These are phyloP conservation scores for Massarina eburnea DNA, from an alignment of 2,329 filamentous ascomycete genomes.

Conservation along the genomic window DNA sequence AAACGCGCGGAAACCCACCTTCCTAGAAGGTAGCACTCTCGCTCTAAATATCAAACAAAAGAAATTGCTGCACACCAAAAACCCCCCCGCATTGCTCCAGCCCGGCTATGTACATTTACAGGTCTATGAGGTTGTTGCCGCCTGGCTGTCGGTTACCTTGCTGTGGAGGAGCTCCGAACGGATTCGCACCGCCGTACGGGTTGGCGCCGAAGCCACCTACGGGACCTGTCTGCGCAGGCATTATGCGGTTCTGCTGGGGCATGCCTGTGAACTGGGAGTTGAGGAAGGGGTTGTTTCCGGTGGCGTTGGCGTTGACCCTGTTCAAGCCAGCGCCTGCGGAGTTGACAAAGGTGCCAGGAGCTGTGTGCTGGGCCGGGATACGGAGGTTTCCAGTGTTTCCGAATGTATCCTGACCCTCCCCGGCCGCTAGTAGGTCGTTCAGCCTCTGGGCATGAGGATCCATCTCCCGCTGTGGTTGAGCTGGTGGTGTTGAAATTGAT, in stretches of 20 bases:
- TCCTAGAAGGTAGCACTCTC: slow-evolving; percentile 9
- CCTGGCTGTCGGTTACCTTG: slow-evolving; percentile 48
- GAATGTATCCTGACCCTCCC: slow-evolving; percentile 95
- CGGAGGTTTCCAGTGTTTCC: slow-evolving; percentile 95
- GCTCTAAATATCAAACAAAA: slow-evolving; percentile 25
- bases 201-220: slow-evolving; percentile 45
- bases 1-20: slow-evolving; percentile 4
- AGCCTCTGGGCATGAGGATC: slow-evolving; percentile 71
- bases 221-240: slow-evolving; percentile 56
- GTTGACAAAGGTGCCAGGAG: slow-evolving; percentile 95
- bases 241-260: slow-evolving; percentile 51
- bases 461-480: slow-evolving; percentile 44
- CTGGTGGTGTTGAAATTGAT: slow-evolving; percentile 46
- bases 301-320: slow-evolving; percentile 66
- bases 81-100: not conserved
- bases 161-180: slow-evolving; percentile 55
- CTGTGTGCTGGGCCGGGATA: slow-evolving; percentile 94
- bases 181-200: slow-evolving; percentile 53
- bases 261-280: slow-evolving; percentile 77
- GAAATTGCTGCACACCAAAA: slow-evolving; percentile 7
- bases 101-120: slow-evolving; percentile 39
- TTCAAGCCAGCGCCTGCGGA: slow-evolving; percentile 82
- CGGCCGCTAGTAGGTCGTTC: slow-evolving; percentile 80
- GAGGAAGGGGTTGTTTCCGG: slow-evolving; percentile 88
- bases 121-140: slow-evolving; percentile 63